Conservation (phyloP, 495 filamentous ascomycete genomes). For the Thermochaetoides thermophila region DNA sequence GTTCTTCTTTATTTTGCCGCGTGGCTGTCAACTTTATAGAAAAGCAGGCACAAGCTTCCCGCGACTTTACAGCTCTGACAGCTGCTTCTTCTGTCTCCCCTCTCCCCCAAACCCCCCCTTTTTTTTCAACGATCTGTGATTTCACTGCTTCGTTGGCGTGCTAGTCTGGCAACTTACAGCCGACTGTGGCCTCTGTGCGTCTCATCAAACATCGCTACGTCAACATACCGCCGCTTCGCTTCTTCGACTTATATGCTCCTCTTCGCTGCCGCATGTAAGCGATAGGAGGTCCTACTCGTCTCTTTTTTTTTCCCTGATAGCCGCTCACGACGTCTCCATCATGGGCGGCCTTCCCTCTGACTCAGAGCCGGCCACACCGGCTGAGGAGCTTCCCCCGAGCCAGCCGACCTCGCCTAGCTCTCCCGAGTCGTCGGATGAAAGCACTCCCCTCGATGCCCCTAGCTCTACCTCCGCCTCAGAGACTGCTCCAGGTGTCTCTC, state of each 20-base stretch:
- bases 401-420: constrained; percentile 28
- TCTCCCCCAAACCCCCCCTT: too few relatives aligned
- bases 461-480: constrained; percentile 18
- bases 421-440: constrained; percentile 27
- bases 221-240: too few relatives aligned
- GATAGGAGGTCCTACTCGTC: too few relatives aligned
- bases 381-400: constrained; percentile 22
- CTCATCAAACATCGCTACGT: background rate
- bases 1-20: too few relatives aligned
- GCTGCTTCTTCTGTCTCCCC: too few relatives aligned
- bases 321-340: background rate
- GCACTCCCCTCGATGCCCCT: constrained; percentile 30
- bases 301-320: background rate
- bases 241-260: too few relatives aligned
- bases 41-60: too few relatives aligned
- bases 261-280: too few relatives aligned
- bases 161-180: background rate
- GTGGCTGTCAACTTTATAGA: too few relatives aligned
- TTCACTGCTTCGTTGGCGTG: too few relatives aligned
- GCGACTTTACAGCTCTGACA: too few relatives aligned
- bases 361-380: constrained; percentile 23
- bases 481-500: constrained; percentile 4
- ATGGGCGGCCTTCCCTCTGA: constrained; percentile 22
- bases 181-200: background rate
- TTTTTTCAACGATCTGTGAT: too few relatives aligned